A percentile compares a stretch with the other conserved stretches of the same genome.
Conservation (phyloP, 2,329 filamentous ascomycete genomes). For the Pseudopithomyces maydicus region DNA sequence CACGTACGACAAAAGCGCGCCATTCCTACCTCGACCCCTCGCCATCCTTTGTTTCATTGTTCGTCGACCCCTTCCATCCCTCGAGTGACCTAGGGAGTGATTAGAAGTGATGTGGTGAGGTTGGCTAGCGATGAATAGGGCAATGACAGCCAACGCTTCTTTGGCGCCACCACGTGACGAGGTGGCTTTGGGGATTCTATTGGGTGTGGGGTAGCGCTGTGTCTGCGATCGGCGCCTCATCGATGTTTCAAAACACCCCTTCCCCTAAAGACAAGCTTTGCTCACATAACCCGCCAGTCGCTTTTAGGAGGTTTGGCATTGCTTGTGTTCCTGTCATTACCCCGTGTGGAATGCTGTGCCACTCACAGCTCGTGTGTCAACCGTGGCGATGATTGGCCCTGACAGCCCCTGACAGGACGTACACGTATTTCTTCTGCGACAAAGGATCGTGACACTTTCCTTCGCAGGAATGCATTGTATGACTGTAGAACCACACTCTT, state of each 20-base stretch:
- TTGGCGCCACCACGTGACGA: slow-evolving; percentile 17
- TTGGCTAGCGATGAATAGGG: neutral
- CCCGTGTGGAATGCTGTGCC: neutral
- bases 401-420: neutral
- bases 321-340: neutral
- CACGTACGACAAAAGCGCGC: neutral
- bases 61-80: neutral
- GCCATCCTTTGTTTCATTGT: neutral
- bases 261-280: neutral
- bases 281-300: neutral
- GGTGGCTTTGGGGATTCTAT: slow-evolving; percentile 14
- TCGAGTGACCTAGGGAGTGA: neutral
- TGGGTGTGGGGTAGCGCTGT: slow-evolving; percentile 14
- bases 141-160: slow-evolving; percentile 7
- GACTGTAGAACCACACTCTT: too few species aligned
- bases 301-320: neutral
- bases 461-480: too few species aligned
- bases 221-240: neutral
- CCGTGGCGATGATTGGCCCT: neutral
- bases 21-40: neutral
- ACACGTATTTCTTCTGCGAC: neutral
- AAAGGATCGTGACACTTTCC: neutral
- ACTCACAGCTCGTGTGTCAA: neutral
- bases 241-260: slow-evolving; percentile 27
- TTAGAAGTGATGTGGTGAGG: neutral